Evolutionary conservation across 169 alveolate species (phyloP).

Genomic region (Sarcocystis neurona): DNA sequence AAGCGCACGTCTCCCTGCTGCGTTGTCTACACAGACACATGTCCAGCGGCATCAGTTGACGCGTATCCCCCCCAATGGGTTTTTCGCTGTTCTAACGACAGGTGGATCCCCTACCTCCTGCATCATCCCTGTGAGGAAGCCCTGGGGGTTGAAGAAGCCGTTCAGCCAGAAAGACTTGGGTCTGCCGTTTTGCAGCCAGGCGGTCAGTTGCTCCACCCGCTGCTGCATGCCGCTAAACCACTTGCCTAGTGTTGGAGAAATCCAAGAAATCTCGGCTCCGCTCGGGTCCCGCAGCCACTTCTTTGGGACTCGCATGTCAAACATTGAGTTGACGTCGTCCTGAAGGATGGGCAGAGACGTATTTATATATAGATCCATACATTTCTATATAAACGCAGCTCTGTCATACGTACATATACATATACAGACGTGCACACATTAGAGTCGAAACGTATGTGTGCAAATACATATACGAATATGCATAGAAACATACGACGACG

Average conservation of each 20-base stretch:
- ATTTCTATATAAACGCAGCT: not conserved
- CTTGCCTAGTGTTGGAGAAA: constrained; percentile 90
- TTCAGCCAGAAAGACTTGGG: constrained; percentile 90
- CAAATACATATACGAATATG: too few relatives aligned
- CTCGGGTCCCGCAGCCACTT: constrained; percentile 96
- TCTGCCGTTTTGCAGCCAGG: constrained; percentile 92
- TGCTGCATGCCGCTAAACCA: constrained; percentile 94
- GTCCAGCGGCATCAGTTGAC: too few relatives aligned
- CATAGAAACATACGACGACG: too few relatives aligned
- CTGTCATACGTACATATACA: too few relatives aligned
- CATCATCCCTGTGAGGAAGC: constrained; percentile 95
- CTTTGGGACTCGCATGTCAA: constrained; percentile 87
- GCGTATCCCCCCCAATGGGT: too few relatives aligned
- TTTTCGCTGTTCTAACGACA: not conserved
- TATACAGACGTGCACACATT: too few relatives aligned
- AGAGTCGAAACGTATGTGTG: too few relatives aligned
- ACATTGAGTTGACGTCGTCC: constrained; percentile 80
- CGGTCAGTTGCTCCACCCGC: constrained; percentile 89
- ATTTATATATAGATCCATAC: not conserved
- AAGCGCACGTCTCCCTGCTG: too few relatives aligned
- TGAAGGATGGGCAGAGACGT: constrained; percentile 15
- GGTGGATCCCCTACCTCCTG: constrained; percentile 81
- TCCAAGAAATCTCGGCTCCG: constrained; percentile 97
- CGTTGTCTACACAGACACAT: too few relatives aligned
- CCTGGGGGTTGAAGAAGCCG: constrained; percentile 91